A percentile compares a stretch with the other conserved stretches of the same genome.
These are phyloP conservation scores for Malus hybrid DNA, from an alignment of 331 rosid species.

Conservation along the genomic window DNA sequence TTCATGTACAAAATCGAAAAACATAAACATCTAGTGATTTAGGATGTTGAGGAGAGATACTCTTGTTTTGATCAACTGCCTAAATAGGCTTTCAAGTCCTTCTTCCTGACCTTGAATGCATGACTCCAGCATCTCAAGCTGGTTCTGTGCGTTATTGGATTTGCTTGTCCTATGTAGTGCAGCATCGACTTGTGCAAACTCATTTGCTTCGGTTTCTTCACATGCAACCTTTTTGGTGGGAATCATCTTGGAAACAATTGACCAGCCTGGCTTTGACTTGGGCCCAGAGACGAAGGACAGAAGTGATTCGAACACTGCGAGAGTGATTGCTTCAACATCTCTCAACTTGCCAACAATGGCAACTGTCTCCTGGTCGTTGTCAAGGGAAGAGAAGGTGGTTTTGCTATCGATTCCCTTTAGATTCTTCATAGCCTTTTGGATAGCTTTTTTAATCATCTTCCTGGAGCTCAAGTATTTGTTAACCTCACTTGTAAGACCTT, in stretches of 20 bases:
- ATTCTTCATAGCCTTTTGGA: slow-evolving; percentile 21
- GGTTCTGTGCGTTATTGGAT: slow-evolving; percentile 1
- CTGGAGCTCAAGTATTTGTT: slow-evolving; percentile 37
- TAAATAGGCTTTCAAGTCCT: slow-evolving; percentile 13
- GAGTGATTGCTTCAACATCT: slow-evolving; percentile 31
- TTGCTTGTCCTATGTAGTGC: slow-evolving; percentile 9
- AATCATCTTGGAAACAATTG: slow-evolving; percentile 31
- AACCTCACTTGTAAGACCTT: slow-evolving; percentile 17
- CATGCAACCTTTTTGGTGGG: slow-evolving; percentile 18
- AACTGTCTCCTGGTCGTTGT: not conserved
- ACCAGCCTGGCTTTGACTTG: slow-evolving; percentile 25
- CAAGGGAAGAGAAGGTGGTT: not conserved
- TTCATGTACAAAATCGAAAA: not conserved
- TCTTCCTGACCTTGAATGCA: slow-evolving; percentile 26
- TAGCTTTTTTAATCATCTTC: slow-evolving; percentile 40
- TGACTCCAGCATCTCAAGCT: slow-evolving; percentile 14
- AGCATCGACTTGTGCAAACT: slow-evolving; percentile 12
- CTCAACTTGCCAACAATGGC: slow-evolving; percentile 20
- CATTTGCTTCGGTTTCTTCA: slow-evolving; percentile 13
- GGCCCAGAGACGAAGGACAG: slow-evolving; percentile 25
- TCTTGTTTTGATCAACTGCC: slow-evolving; percentile 25
- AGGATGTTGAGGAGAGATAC: slow-evolving; percentile 35
- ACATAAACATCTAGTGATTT: slow-evolving; percentile 14
- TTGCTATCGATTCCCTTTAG: not conserved
- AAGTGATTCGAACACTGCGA: slow-evolving; percentile 25